Conservation (phyloP, 2,329 filamentous ascomycete genomes). For the Diplocarpon mali region DNA sequence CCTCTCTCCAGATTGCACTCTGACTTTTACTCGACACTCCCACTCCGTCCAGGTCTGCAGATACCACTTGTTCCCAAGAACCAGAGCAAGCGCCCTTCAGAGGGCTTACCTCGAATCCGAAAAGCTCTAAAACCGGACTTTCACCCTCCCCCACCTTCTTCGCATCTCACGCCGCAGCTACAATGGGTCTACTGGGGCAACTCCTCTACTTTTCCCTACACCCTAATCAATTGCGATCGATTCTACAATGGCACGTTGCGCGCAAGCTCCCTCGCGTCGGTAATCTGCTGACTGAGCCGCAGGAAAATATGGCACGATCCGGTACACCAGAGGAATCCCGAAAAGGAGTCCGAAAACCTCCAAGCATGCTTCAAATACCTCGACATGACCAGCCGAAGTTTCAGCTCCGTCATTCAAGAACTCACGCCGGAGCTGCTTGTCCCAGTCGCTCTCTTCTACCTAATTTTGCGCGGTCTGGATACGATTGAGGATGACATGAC, state of each 20-base stretch:
- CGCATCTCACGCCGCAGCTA: conserved; percentile 1
- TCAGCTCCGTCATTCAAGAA: conserved; percentile 87
- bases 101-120: too few species aligned
- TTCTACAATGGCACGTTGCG: conserved; percentile 68
- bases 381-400: conserved; percentile 82
- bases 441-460: conserved; percentile 84
- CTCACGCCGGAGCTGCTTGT: conserved; percentile 88
- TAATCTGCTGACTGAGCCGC: conserved; percentile 11
- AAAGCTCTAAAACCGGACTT: not conserved
- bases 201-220: conserved; percentile 64
- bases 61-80: too few species aligned
- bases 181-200: conserved; percentile 42
- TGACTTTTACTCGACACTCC: too few species aligned
- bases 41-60: too few species aligned
- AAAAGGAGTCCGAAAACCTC: conserved; percentile 63
- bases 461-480: conserved; percentile 82
- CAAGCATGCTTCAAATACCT: conserved; percentile 80
- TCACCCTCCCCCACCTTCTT: not conserved
- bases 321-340: conserved; percentile 70
- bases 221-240: conserved; percentile 65
- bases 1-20: too few species aligned
- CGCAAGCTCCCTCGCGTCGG: not conserved
- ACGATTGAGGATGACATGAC: conserved; percentile 99
- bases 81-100: too few species aligned
- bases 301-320: conserved; percentile 98